Evolutionary conservation across 2,329 filamentous ascomycete species (phyloP).

Genomic region (Monilinia polystroma): DNA sequence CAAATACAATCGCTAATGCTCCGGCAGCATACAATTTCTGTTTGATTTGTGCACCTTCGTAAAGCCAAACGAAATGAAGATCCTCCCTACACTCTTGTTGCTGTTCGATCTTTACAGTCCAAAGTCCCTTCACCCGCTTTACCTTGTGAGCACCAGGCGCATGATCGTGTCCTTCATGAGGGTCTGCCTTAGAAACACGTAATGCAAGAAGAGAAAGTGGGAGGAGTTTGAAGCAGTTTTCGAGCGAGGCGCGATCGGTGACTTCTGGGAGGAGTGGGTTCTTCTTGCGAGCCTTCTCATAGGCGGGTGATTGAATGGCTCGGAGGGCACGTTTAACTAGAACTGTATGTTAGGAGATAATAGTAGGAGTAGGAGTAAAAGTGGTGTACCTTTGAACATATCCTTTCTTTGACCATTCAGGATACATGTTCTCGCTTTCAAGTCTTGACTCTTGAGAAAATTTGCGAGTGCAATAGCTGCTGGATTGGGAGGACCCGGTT

Average conservation of each 20-base stretch:
- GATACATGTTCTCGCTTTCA: slow-evolving; percentile 89
- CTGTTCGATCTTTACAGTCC: slow-evolving; percentile 93
- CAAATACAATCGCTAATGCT: slow-evolving; percentile 79
- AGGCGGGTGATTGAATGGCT: slow-evolving; percentile 82
- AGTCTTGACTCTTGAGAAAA: slow-evolving; percentile 77
- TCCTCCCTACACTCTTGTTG: slow-evolving; percentile 87
- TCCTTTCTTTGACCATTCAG: slow-evolving; percentile 96
- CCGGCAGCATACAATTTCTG: slow-evolving; percentile 87
- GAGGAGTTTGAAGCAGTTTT: slow-evolving; percentile 92
- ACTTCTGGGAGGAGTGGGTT: slow-evolving; percentile 86
- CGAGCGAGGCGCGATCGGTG: slow-evolving; percentile 81
- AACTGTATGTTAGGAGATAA: slow-evolving; percentile 23
- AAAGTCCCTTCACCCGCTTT: slow-evolving; percentile 92
- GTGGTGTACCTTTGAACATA: slow-evolving; percentile 80
- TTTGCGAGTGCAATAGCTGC: slow-evolving; percentile 85
- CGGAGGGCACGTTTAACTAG: slow-evolving; percentile 93
- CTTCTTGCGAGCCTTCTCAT: slow-evolving; percentile 85
- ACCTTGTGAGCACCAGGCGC: slow-evolving; percentile 62
- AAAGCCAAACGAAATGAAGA: slow-evolving; percentile 96
- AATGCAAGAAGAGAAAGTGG: slow-evolving; percentile 92
- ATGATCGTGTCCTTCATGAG: slow-evolving; percentile 72
- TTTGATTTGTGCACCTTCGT: slow-evolving; percentile 91
- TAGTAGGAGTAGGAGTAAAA: background rate
- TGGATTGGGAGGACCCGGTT: slow-evolving; percentile 80
- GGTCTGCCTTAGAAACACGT: slow-evolving; percentile 79